Evolutionary conservation across 768 basidiomycete genomes (phyloP).

Genomic region (Phlebiopsis gigantea): DNA sequence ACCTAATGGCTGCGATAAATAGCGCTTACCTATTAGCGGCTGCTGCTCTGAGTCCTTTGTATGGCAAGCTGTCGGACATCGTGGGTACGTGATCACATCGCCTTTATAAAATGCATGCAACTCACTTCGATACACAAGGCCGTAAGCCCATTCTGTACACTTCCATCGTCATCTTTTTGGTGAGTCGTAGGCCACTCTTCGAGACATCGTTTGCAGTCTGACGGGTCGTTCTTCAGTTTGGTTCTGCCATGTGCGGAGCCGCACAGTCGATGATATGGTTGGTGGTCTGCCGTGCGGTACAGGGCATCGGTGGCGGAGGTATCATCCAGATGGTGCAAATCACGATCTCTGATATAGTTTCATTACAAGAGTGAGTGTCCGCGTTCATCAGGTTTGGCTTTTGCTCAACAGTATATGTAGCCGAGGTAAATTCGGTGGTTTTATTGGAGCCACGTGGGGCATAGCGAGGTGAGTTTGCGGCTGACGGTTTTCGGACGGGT

Average conservation of each 20-base stretch:
- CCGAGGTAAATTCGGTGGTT: constrained; percentile 74
- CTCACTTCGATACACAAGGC: constrained; percentile 27
- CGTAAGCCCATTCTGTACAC: constrained; percentile 69
- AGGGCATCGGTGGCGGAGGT: constrained; percentile 81
- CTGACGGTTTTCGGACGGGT: background rate
- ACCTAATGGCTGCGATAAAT: constrained; percentile 21
- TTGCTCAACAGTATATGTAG: constrained; percentile 26
- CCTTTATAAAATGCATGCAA: background rate
- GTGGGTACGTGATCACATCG: constrained; percentile 24
- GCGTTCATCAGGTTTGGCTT: background rate
- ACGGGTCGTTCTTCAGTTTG: constrained; percentile 39
- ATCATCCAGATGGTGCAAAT: constrained; percentile 75
- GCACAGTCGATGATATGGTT: constrained; percentile 79
- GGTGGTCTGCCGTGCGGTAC: constrained; percentile 69
- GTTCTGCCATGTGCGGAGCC: constrained; percentile 77
- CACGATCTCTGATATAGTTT: constrained; percentile 78
- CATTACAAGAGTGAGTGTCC: constrained; percentile 35
- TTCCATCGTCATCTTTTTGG: constrained; percentile 64
- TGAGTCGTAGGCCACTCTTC: constrained; percentile 27
- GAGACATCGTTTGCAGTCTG: background rate
- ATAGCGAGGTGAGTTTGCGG: constrained; percentile 38
- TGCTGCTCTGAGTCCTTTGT: constrained; percentile 62
- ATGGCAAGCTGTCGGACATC: constrained; percentile 72
- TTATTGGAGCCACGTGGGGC: constrained; percentile 80
- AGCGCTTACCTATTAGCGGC: constrained; percentile 70